Evolutionary conservation across 2,329 filamentous ascomycete species (phyloP), one percentile per base, ranked within the genome.

Genomic region (Cladophialophora bantiana): DNA sequence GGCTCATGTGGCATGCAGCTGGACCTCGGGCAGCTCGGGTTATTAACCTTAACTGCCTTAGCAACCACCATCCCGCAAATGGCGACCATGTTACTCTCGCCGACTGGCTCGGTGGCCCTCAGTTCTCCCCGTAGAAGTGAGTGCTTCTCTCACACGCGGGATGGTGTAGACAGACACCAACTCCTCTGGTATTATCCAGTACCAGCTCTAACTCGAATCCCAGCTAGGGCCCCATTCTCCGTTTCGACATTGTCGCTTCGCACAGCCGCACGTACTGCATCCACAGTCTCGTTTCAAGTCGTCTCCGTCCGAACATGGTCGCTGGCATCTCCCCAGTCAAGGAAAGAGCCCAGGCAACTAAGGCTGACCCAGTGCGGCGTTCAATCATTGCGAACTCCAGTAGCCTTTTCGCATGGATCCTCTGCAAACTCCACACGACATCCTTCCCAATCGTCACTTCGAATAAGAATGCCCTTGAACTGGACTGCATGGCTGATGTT

Each of bases 401-500:
- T 63, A 7, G 69, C 67, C 35, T 62, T 66, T 52, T 50, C 55
- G 50, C 69, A 71, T 32, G 83, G 83, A 70, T 85, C 83, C 35
- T 75, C 63, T 2, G 74, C 78, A 67, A 79, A 83, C 18, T 73
- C 69, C 59, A 83, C 76, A 20, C 76, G 80, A 73, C 81, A 83
- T 18, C 78, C 77, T 68, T 83, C 81, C 80, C 80, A 85, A 2
- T 82, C 78, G n/a, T 73, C 68, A 45, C 81, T 75, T 18, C 77
- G 75, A 52, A 75, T 64, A 12, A 85, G 73, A 31, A 74, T 65
- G 1, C 75, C 74, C 63, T 78, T 80, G 76, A 85, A 84, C 20
- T 75, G 75, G 15, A 82, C 77, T 0, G 83, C 82, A 61, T 84
- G 74, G 31, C 77, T 75, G 64, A 84, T 81, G 67, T 77, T 81